Conservation (phyloP, 805 yeast species). For the Metschnikowia reukaufii region DNA sequence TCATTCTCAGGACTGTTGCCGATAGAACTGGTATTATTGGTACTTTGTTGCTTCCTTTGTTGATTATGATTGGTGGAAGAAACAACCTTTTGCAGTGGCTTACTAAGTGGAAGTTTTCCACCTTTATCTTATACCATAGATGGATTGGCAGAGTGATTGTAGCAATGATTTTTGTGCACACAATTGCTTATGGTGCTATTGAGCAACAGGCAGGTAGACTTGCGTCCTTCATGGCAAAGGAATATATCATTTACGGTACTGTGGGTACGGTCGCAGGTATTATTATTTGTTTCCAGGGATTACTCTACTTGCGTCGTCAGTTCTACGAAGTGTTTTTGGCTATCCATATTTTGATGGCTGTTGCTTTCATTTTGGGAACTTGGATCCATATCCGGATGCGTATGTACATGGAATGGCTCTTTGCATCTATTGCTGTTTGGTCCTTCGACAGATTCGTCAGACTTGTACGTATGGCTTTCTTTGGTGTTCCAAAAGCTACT, state of each 20-base stretch:
- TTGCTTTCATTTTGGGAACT: slow-evolving; percentile 16
- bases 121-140: slow-evolving; percentile 20
- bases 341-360: slow-evolving; percentile 20
- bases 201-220: slow-evolving; percentile 3
- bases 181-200: slow-evolving; percentile 13
- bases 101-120: slow-evolving; percentile 21
- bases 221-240: slow-evolving; percentile 8
- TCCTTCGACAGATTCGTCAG: slow-evolving; percentile 34
- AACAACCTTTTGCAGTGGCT: slow-evolving; percentile 22
- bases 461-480: slow-evolving; percentile 27
- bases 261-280: slow-evolving; percentile 14
- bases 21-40: slow-evolving; percentile 21
- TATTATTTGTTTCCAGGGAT: slow-evolving; percentile 20
- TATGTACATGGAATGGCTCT: slow-evolving; percentile 15
- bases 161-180: slow-evolving; percentile 18
- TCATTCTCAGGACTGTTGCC: slow-evolving; percentile 13
- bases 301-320: slow-evolving; percentile 16
- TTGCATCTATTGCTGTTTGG: slow-evolving; percentile 29
- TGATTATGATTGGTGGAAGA: slow-evolving; percentile 21
- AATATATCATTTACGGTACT: slow-evolving; percentile 17
- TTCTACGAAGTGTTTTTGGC: slow-evolving; percentile 20
- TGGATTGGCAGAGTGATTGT: slow-evolving; percentile 22
- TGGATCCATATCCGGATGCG: slow-evolving; percentile 18
- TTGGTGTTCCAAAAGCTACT: slow-evolving; percentile 37
- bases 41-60: slow-evolving; percentile 19